Evolutionary conservation across 164 flowering plant genomes (phyloP), one percentile per base, ranked within the genome.

Genomic region (Macadamia integrifolia): DNA sequence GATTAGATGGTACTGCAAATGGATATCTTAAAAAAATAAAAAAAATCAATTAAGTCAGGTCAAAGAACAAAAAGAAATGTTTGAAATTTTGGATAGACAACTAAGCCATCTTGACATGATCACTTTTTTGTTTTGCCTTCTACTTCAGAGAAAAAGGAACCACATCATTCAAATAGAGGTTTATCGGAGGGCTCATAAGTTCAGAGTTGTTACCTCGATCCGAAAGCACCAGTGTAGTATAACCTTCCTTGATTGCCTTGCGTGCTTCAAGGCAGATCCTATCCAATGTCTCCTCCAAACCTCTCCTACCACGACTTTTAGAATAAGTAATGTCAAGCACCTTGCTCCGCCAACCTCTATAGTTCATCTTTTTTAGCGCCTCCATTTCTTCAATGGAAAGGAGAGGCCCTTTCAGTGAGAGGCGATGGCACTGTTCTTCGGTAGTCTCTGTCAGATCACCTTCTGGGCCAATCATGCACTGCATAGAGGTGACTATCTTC

Each of bases 351-450:
- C 99, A 95, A 28, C 95, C 96, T 73, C 90, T 83, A 76, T 85
- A 91, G 71, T 92, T 77, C 98, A 92, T 88, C 78, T 83, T 88
- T 74, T 95, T 95, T n/a, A 95, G 77, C 57, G 97, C 92, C 84
- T 95, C 96, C 89, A 87, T 91, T 73, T 92, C 92, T 62, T 84
- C 86, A 49, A 85, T 83, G 65, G 98, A 80, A 18, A 95, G 70
- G 30, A 95, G 84, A 66, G 99, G 93, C 8, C 98, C 95, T 83
- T 95, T 89, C 17, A 95, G 74, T 46, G 98, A 95, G 55, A 95
- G 92, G 17, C 99, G 96, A 72, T 82, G 91, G 56, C 98, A 92
- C 76, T 95, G 99, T 43, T 83, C 91, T 76, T 95, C 99, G 10
- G 94, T 91, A 60, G 96, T 89, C 76, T 89, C 91, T 8, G 90